A percentile compares a stretch with the other conserved stretches of the same genome.
Conservation (phyloP, 805 yeast genomes). For the Metschnikowia koreensis region DNA sequence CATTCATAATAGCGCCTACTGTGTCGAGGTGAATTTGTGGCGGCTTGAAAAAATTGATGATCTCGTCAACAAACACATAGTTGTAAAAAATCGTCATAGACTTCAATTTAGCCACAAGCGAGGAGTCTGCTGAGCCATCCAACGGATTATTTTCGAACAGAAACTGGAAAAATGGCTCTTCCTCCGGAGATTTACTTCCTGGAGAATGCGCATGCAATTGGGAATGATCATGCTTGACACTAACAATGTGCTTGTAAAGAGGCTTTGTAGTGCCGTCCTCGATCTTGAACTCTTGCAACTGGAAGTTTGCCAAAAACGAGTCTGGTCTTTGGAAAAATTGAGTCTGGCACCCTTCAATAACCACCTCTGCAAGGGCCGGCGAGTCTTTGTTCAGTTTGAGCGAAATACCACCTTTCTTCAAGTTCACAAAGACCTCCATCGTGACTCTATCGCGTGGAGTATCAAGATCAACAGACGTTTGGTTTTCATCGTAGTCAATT, state of each 20-base stretch:
- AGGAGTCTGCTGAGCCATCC: slow-evolving; percentile 80
- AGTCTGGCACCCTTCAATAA: slow-evolving; percentile 78
- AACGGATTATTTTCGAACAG: slow-evolving; percentile 85
- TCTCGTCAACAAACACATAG: slow-evolving; percentile 74
- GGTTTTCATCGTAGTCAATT: slow-evolving; percentile 80
- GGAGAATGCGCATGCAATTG: slow-evolving; percentile 27
- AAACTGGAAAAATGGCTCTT: slow-evolving; percentile 74
- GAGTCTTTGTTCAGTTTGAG: slow-evolving; percentile 43
- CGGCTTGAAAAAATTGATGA: slow-evolving; percentile 77
- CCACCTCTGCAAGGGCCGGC: slow-evolving; percentile 65
- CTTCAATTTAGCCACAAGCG: slow-evolving; percentile 65
- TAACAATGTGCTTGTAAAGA: slow-evolving; percentile 82
- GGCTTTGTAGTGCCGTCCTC: slow-evolving; percentile 83
- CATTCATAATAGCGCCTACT: slow-evolving; percentile 84
- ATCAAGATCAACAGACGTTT: slow-evolving; percentile 50
- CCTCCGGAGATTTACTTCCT: slow-evolving; percentile 9
- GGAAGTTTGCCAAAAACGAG: slow-evolving; percentile 69
- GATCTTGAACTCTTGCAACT: slow-evolving; percentile 75
- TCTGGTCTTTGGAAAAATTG: slow-evolving; percentile 75
- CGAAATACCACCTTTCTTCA: slow-evolving; percentile 75
- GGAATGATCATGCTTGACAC: slow-evolving; percentile 63
- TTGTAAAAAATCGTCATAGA: slow-evolving; percentile 91
- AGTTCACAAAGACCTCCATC: slow-evolving; percentile 62
- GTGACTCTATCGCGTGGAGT: slow-evolving; percentile 72
- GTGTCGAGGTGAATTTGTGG: slow-evolving; percentile 85